Evolutionary conservation across 805 yeast species (phyloP), one percentile per base, ranked within the genome.

Genomic region (Candida hungchunana): DNA sequence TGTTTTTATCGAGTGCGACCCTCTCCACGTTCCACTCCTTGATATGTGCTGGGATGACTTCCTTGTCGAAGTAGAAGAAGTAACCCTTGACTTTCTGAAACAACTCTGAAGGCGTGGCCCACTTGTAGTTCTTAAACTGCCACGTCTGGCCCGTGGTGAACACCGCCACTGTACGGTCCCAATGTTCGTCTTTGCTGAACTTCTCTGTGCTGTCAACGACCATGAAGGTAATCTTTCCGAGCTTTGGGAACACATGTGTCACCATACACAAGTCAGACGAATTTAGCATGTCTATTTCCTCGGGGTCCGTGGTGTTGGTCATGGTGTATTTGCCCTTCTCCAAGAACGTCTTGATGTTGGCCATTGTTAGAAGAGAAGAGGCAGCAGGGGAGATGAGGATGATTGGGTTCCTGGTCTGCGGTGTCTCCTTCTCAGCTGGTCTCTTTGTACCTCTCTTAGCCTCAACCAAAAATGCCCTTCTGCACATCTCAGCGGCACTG

Each of bases 141-240:
- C 99, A 93, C 36, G 80, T 70, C 64, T 93, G 98, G 10, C 99
- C 99, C 9, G 97, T 90, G 13, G 96, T 90, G 64, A 93, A 82
- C 25, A 93, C 84, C 0, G 95, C 97, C 32, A 90, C 85, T 1
- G 93, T 97, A 40, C 98, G 74, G 55, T 87, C 95, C 99, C 99
- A 93, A 62, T 93, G 87, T 58, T 93, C 97, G 4, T 96, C 95
- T 57, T 89, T 90, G 17, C 84, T 80, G 62, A 83, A 83, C 62
- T 79, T 74, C 36, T 88, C 95, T 5, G 88, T 87, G 38, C 85
- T 83, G 56, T 86, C 94, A 21, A 89, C 97, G 37, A 93, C 82
- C 48, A 88, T 69, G 51, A 85, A 82, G 29, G 77, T 73, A 34
- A 79, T 67, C 16, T 70, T 75, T 12, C 83, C 77, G 23, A 86